These are phyloP conservation scores for Scytalidium sp. DNA, from an alignment of 2,329 filamentous ascomycete species.

Conservation along the genomic window DNA sequence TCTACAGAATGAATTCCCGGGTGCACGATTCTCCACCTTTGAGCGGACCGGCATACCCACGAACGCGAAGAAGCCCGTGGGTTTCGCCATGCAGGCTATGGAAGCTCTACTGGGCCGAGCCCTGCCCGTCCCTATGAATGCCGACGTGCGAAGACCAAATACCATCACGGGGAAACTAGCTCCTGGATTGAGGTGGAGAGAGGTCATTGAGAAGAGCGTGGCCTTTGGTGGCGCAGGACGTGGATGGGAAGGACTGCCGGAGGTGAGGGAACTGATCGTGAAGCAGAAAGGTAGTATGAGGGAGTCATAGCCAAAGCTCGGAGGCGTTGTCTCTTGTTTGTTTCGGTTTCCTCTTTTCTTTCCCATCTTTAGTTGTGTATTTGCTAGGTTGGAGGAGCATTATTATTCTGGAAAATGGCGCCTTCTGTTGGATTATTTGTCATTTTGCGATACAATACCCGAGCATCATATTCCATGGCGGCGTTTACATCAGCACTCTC, in stretches of 20 bases:
- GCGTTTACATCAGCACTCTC: too few relatives aligned
- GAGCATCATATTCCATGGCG: too few relatives aligned
- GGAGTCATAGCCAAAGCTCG: too few relatives aligned
- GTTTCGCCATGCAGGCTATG: conserved; percentile 32
- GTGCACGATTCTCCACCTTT: conserved; percentile 23
- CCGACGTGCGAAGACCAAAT: conserved; percentile 27
- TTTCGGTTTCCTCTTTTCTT: too few relatives aligned
- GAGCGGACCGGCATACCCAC: conserved; percentile 28
- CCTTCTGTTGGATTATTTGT: too few relatives aligned
- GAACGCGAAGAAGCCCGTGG: conserved; percentile 30
- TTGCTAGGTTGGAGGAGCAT: too few relatives aligned
- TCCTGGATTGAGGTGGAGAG: conserved; percentile 27
- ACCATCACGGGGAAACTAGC: conserved; percentile 29
- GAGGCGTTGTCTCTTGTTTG: too few relatives aligned
- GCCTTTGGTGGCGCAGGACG: conserved; percentile 26
- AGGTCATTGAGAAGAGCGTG: conserved; percentile 29
- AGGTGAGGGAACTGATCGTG: conserved; percentile 28
- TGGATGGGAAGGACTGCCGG: conserved; percentile 29
- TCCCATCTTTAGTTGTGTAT: too few relatives aligned
- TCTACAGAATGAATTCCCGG: conserved; percentile 26
- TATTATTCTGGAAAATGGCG: too few relatives aligned
- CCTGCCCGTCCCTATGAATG: conserved; percentile 27
- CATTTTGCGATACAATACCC: too few relatives aligned
- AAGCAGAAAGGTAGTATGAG: conserved; percentile 15
- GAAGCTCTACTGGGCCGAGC: conserved; percentile 30